Percentiles rank a stretch among this genome's conserved stretches.
These are phyloP conservation scores for Pythium myriotylum DNA, from an alignment of 352 stramenopile species.

Conservation along the genomic window DNA sequence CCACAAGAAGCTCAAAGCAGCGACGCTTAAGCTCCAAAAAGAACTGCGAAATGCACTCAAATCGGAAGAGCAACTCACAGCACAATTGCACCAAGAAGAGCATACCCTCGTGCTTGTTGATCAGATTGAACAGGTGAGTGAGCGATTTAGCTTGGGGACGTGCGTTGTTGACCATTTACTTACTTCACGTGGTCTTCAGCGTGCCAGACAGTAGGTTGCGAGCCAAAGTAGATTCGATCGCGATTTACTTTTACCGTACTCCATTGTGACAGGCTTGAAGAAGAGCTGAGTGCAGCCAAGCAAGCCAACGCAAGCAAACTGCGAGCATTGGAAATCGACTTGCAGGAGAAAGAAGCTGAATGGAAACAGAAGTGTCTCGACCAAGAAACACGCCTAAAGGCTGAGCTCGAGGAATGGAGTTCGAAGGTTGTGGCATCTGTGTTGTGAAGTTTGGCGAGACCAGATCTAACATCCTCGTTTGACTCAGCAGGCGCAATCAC, in stretches of 20 bases:
- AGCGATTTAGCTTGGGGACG: not conserved
- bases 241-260: not conserved
- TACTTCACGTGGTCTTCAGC: no score
- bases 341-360: slow-evolving; percentile 14
- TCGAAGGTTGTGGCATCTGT: slow-evolving; percentile 20
- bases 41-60: slow-evolving; percentile 7
- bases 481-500: slow-evolving; percentile 9
- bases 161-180: no score
- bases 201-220: no score
- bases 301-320: not conserved
- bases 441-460: not conserved
- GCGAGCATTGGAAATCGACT: not conserved
- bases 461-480: slow-evolving; percentile 2
- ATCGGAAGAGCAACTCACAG: not conserved
- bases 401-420: slow-evolving; percentile 21
- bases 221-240: not conserved
- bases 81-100: slow-evolving; percentile 8
- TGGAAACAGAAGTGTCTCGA: slow-evolving; percentile 25
- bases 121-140: slow-evolving; percentile 8
- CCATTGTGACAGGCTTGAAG: not conserved
- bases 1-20: slow-evolving; percentile 10
- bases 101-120: not conserved
- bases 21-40: slow-evolving; percentile 17
- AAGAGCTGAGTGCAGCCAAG: not conserved
- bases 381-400: slow-evolving; percentile 22